Evolutionary conservation across 768 basidiomycete genomes (phyloP), one percentile per base, ranked within the genome.

Genomic region (Rhodotorula kratochvilovae): DNA sequence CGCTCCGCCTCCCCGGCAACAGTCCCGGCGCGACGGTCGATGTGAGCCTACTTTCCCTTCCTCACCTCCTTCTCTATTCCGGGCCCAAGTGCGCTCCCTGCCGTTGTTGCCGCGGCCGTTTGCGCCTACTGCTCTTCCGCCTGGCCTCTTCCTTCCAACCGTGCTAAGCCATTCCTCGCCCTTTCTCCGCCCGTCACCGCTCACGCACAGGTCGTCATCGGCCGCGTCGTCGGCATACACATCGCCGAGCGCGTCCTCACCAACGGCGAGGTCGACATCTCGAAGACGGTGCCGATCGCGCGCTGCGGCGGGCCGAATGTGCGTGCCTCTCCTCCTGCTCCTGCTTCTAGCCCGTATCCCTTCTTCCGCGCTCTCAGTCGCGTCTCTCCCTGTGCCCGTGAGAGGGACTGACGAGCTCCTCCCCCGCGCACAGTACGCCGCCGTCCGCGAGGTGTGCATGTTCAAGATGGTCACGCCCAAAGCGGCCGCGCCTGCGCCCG

Each of bases 221-320:
- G 57, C 6, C 57, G 48, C 10, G 65, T 66, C 21, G 36, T 66
- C 36, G 65, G 65, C 12, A 59, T 66, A n/a, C 65, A 66, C 58
- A 66, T 66, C 50, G 65, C 50, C n/a, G 57, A 58, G 27, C 6
- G 50, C 17, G 65, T 51, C 11, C 36, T 66, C 36, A 66, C 57
- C n/a, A 27, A 60, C 57, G 65, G 65, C 57, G 35, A 42, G 48
- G 39, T 66, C 29, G 57, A 66, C 50, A 53, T 66, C 50, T 12
- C 25, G 27, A 66, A 66, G 65, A 59, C 57, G 16, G 21, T 29
- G 13, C 65, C 65, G 2, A 60, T 66, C 48, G 65, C 65, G 2
- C 57, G 65, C 2, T 66, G 65, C 57, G 65, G 65, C 5, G 36
- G 42, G 39, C 42, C 29, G 21, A 35, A 63, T 16, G 62, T 63